Evolutionary conservation across 495 filamentous ascomycete species (phyloP), one percentile per base, ranked within the genome.

Genomic region (Xylaria cubensis): DNA sequence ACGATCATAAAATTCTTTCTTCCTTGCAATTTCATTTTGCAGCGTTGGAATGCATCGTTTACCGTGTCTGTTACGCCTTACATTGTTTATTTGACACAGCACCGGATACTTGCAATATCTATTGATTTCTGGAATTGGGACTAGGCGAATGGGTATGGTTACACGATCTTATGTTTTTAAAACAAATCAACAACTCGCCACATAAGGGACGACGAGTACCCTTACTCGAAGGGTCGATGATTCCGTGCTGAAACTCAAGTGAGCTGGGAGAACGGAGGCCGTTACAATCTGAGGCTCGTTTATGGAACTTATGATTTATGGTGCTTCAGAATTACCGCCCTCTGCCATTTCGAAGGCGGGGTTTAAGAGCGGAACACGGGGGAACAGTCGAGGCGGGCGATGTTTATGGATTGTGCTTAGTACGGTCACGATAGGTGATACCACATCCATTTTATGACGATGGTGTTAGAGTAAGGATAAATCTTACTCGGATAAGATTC

Each of bases 101-200:
- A 56, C 50, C 39, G 34, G 21, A 39, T 46, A 34, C 21, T 17
- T 64, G 36, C 36, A 36, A 55, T 44, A 17, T 34, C n/a, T 51
- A 44, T 26, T 19, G 19, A 17, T 71, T 56, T 41, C 1, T 5
- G 53, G 59, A 64, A 17, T 19, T 55, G 48, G 59, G 46, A 56
- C 36, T 42, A 13, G 44, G 21, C 59, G 46, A 64, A 39, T 17
- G 19, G 44, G 34, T 21, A 34, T 41, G 24, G 34, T n/a, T 59
- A 53, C 32, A 48, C 53, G 67, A 69, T 32, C 10, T 44, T 46
- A 71, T 55, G 59, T 51, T 55, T 71, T 55, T 13, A 42, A 6
- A 29, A 70, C 44, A 59, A 64, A 53, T 55, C 69, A 21, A 56
- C 26, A 48, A 71, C 39, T 63, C 15, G 12, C 50, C 39, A 21